These are phyloP conservation scores for Hordeum pubiflorum DNA, from an alignment of 202 grass and related monocot species.

Conservation along the genomic window DNA sequence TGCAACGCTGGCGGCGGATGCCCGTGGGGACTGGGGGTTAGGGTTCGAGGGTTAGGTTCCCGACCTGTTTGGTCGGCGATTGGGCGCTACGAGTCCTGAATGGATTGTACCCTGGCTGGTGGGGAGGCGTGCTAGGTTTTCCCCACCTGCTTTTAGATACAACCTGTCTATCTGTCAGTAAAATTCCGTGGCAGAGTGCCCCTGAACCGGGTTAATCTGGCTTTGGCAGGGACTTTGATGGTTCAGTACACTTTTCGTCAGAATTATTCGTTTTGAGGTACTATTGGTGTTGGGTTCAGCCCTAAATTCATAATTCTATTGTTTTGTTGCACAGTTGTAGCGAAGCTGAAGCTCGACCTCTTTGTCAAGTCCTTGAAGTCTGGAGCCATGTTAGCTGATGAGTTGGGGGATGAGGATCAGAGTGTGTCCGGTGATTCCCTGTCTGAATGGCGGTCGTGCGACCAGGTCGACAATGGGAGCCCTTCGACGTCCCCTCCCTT, in stretches of 20 bases:
- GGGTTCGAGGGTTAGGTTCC: constrained; percentile 16
- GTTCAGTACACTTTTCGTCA: constrained; percentile 4
- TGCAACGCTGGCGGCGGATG: background rate
- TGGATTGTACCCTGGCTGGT: background rate
- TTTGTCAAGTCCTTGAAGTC: constrained; percentile 32
- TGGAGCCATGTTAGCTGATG: constrained; percentile 33
- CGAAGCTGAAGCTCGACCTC: background rate
- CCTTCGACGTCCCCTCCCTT: constrained; percentile 73
- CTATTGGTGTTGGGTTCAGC: background rate
- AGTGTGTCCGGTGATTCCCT: constrained; percentile 34
- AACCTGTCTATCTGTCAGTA: background rate
- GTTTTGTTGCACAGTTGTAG: constrained; percentile 22
- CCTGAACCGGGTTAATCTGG: background rate
- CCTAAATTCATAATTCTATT: background rate
- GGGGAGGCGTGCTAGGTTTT: background rate
- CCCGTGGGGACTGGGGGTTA: constrained; percentile 1
- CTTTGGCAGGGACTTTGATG: background rate
- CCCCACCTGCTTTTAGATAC: background rate
- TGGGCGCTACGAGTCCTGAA: background rate
- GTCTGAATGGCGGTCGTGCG: constrained; percentile 40
- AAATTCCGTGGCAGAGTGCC: background rate
- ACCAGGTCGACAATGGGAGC: constrained; percentile 62
- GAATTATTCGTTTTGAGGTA: constrained; percentile 12
- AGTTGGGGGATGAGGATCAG: constrained; percentile 22
- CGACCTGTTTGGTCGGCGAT: background rate